Percentiles rank a stretch among this genome's conserved stretches.
phyloP scores from a whole-genome alignment of 768 basidiomycete genomes.

The Mycena galericulata region DNA sequence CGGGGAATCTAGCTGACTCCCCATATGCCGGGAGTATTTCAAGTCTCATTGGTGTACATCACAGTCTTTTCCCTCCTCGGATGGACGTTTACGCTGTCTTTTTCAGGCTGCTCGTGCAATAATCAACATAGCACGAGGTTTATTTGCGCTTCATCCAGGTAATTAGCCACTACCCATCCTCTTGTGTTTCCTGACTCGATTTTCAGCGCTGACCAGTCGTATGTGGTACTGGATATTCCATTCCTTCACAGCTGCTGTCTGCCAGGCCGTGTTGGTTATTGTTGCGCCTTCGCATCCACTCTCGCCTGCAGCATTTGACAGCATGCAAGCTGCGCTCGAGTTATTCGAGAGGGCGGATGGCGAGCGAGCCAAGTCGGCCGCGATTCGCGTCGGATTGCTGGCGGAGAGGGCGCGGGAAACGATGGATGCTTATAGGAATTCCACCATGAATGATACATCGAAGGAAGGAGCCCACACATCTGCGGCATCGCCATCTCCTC shows the following conservation, averaged over 20 bases:
- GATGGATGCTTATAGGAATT: conserved; percentile 29
- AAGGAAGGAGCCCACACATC: not conserved
- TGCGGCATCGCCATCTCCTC: not conserved
- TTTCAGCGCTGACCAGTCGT: conserved; percentile 34
- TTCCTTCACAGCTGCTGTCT: conserved; percentile 39
- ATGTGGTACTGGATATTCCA: conserved; percentile 42
- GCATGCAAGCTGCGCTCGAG: conserved; percentile 37
- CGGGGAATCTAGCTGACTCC: conserved; percentile 31
- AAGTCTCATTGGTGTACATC: conserved; percentile 30
- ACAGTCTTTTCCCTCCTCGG: not conserved
- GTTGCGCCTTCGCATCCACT: conserved; percentile 40
- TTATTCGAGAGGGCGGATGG: conserved; percentile 36
- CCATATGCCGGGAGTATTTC: conserved; percentile 35
- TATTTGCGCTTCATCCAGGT: conserved; percentile 39
- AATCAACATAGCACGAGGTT: conserved; percentile 37
- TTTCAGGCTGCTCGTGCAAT: conserved; percentile 38
- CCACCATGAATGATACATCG: not conserved
- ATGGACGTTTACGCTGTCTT: not conserved
- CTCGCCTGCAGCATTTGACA: conserved; percentile 35
- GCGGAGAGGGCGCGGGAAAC: conserved; percentile 28
- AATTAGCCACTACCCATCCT: not conserved
- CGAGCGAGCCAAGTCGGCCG: conserved; percentile 33
- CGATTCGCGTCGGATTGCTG: conserved; percentile 30
- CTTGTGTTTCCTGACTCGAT: not conserved
- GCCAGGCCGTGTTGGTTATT: conserved; percentile 38